Base-by-base conservation (phyloP, 805 yeast species). In the Yarrowia keelungensis region DNA sequence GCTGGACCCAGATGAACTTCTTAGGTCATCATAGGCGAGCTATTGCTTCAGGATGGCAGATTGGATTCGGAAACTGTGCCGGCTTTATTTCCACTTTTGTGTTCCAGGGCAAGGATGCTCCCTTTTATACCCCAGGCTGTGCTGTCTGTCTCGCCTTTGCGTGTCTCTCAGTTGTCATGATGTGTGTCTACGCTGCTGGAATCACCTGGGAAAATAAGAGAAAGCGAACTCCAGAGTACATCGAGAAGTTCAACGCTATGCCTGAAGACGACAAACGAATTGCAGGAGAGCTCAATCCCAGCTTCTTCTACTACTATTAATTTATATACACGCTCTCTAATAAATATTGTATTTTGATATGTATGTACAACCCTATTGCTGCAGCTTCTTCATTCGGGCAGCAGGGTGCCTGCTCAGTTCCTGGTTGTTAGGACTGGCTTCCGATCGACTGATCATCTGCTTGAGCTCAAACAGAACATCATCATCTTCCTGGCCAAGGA, bases 11-110 rank as follows among this genome's bases (percentile, higher is more conserved):
- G 9, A 79, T 87, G 75, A 88, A 88, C 73, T 83, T 85, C 69
- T 83, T 85, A 11, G 90, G 91, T 10, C 91, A 88, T 75, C 76
- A 83, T 35, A 81, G 91, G 72, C 86, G 87, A 70, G 81, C 85
- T 61, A 85, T 84, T 10, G 87, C 86, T 9, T 80, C 88, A 14
- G 88, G 87, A 1, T 84, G 84, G 81, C 87, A 86, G 72, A 84
- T 88, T 73, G 91, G 91, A 0, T 87, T 88, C 73, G 92, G 91
- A 68, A 88, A 88, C 77, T 86, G 86, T 73, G 92, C 91, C 51
- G 91, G 91, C 70, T 87, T 88, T 72, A 82, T 88, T 68, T 79
- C 91, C 4, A 83, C 90, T 1, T 88, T 81, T 72, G 77, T 86
- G 32, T 88, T 85, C 78, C 80, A 85, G 58, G 73, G 83, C 43